These are phyloP conservation scores for Sordariomycetes sp. DNA, from an alignment of 2,329 filamentous ascomycete species.

Conservation along the genomic window DNA sequence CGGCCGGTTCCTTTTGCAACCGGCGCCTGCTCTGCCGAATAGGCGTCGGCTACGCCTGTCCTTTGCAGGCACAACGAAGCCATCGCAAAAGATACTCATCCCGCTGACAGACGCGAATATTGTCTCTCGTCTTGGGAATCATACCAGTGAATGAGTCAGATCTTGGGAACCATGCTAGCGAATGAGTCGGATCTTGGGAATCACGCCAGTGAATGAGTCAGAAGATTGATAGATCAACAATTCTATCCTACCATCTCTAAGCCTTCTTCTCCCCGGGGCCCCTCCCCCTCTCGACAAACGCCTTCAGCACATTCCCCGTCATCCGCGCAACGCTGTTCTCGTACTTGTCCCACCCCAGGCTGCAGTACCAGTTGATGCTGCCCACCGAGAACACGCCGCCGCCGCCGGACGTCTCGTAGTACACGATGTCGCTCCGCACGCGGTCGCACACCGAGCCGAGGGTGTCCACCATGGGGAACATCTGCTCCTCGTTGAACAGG, in stretches of 20 bases:
- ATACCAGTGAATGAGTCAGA: too few species aligned
- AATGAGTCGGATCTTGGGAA: too few species aligned
- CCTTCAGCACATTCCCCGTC: slow-evolving; percentile 13
- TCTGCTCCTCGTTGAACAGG: slow-evolving; percentile 13
- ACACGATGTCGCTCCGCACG: slow-evolving; percentile 13
- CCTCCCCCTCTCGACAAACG: slow-evolving; percentile 7
- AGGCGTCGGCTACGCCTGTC: too few species aligned
- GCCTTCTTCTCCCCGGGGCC: neutral
- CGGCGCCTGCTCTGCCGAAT: too few species aligned
- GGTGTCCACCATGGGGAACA: slow-evolving; percentile 13
- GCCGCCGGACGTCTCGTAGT: slow-evolving; percentile 13
- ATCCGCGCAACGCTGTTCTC: slow-evolving; percentile 14
- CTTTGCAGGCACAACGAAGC: too few species aligned
- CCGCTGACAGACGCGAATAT: too few species aligned
- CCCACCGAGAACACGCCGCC: slow-evolving; percentile 16
- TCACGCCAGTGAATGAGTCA: too few species aligned
- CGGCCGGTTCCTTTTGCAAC: too few species aligned
- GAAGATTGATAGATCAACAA: neutral
- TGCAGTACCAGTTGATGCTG: slow-evolving; percentile 16
- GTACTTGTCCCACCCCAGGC: slow-evolving; percentile 14
- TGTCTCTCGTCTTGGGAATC: too few species aligned
- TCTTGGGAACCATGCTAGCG: too few species aligned
- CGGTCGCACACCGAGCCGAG: slow-evolving; percentile 10
- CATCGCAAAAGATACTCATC: too few species aligned
- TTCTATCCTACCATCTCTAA: neutral